These are phyloP conservation scores for Cinnamomum chago DNA, from an alignment of 164 flowering plant genomes.

Conservation along the genomic window DNA sequence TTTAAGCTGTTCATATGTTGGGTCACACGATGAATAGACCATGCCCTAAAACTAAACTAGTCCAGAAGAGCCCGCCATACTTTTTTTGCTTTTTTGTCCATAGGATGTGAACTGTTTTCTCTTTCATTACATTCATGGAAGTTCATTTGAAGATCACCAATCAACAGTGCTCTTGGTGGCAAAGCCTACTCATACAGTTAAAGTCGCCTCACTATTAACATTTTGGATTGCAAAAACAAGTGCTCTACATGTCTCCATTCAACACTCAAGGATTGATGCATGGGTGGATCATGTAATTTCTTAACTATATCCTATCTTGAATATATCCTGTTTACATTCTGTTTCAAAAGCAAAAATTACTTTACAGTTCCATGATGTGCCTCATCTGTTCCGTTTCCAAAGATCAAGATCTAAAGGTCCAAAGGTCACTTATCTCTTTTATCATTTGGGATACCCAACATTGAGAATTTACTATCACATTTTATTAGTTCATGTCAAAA, in stretches of 20 bases:
- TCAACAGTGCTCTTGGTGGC: not conserved
- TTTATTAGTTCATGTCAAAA: not conserved
- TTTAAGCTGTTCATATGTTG: too few species aligned
- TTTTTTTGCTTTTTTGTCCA: too few species aligned
- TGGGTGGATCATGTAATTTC: too few species aligned
- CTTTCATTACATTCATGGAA: too few species aligned
- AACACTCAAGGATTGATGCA: too few species aligned
- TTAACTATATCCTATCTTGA: too few species aligned
- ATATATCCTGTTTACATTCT: not conserved
- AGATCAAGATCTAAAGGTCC: not conserved
- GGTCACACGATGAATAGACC: too few species aligned
- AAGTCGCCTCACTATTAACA: too few species aligned
- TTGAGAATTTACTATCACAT: not conserved
- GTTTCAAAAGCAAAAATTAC: not conserved
- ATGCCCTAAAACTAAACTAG: not conserved
- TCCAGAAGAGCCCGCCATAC: too few species aligned
- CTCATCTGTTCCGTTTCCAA: not conserved
- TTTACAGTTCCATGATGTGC: not conserved
- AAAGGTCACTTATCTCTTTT: not conserved
- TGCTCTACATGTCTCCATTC: not conserved
- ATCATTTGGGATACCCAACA: too few species aligned
- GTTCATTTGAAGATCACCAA: not conserved
- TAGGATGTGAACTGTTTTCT: too few species aligned
- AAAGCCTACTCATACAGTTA: not conserved
- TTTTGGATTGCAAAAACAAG: not conserved